phyloP scores from a whole-genome alignment of 2,329 filamentous ascomycete species.

The Dryadomyces sulphureus region DNA sequence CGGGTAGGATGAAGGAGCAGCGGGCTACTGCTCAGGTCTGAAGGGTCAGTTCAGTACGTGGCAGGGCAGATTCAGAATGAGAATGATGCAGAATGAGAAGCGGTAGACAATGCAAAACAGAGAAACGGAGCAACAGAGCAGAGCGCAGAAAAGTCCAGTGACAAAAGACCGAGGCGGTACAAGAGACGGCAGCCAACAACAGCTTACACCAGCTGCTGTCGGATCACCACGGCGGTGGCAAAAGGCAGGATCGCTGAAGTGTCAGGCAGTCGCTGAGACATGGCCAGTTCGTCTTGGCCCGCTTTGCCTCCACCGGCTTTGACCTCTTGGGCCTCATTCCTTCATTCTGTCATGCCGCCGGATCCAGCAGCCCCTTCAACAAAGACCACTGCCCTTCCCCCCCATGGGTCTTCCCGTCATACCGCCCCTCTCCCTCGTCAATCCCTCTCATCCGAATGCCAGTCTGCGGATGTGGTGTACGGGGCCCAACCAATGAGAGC shows the following conservation, averaged over 20 bases:
- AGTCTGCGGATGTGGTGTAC: not conserved
- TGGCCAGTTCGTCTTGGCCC: no score
- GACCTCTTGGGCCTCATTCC: no score
- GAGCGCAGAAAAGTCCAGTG: no score
- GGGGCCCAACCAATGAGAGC: not conserved
- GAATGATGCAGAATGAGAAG: no score
- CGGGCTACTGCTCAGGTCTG: not conserved
- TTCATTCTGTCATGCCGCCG: no score
- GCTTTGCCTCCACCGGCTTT: no score
- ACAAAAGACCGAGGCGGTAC: no score
- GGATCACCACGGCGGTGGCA: no score
- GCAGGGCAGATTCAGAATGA: not conserved
- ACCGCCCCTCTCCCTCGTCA: not conserved
- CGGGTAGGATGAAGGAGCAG: not conserved
- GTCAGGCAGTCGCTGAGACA: not conserved
- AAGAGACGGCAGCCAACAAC: no score
- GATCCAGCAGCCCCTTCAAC: not conserved
- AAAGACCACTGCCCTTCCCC: not conserved
- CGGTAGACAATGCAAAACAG: no score
- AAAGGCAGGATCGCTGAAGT: not conserved
- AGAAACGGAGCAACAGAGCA: no score
- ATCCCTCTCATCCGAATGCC: not conserved
- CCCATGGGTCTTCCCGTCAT: not conserved
- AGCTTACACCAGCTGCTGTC: no score
- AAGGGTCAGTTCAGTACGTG: not conserved